These are phyloP conservation scores for Plasmopara halstedii DNA, from an alignment of 352 stramenopile genomes.

Conservation along the genomic window DNA sequence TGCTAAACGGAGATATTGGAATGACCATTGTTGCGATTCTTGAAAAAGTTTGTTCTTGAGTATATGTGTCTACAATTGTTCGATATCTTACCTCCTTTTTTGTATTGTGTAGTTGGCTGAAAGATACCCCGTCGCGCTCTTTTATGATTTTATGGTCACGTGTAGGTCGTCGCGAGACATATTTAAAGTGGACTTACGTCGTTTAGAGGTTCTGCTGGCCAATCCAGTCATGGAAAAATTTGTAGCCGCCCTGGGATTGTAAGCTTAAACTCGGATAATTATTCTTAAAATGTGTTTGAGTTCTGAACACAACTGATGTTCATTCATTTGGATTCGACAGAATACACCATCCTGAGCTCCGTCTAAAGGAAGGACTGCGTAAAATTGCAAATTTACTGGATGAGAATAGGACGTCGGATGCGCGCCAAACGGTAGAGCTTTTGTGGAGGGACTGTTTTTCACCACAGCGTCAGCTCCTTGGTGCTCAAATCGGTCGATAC, in stretches of 20 bases:
- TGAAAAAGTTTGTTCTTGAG: conserved; percentile 45
- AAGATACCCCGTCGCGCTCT: conserved; percentile 65
- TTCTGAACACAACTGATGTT: conserved; percentile 1
- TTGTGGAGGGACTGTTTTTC: conserved; percentile 66
- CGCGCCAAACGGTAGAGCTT: conserved; percentile 25
- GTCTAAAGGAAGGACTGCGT: conserved; percentile 69
- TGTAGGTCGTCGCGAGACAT: conserved; percentile 25
- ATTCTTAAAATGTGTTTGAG: not conserved
- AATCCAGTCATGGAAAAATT: conserved; percentile 80
- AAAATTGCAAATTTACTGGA: conserved; percentile 60
- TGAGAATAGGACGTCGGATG: conserved; percentile 27
- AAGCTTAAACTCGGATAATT: too few species aligned
- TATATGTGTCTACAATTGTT: not conserved
- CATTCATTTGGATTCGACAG: conserved; percentile 20
- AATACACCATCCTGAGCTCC: conserved; percentile 72
- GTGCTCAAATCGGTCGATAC: conserved; percentile 60
- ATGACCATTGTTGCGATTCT: conserved; percentile 50
- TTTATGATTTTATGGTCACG: conserved; percentile 80
- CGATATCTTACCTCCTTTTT: conserved; percentile 1
- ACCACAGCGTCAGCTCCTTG: conserved; percentile 36
- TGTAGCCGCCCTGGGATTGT: conserved; percentile 65
- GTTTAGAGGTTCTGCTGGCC: conserved; percentile 39
- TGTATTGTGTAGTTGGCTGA: conserved; percentile 46
- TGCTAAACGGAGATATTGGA: conserved; percentile 50
- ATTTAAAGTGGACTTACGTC: conserved; percentile 42